Evolutionary conservation across 176 grass and related monocot species (phyloP).

Genomic region (Eragrostis curvula): DNA sequence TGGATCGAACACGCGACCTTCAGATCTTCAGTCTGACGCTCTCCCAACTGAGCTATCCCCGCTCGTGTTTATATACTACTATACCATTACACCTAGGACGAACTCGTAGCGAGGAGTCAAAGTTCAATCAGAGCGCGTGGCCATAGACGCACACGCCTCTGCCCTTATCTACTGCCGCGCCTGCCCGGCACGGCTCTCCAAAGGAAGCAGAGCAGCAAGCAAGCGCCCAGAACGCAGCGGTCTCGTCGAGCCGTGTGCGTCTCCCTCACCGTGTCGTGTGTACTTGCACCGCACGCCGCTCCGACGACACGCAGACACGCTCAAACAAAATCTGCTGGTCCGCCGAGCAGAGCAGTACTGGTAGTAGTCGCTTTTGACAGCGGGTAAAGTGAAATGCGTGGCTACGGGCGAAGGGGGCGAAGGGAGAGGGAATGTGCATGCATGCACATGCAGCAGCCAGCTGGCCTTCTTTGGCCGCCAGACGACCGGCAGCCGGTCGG

Average conservation of each 20-base stretch:
- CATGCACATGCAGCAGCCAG: not conserved
- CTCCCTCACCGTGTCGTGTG: not conserved
- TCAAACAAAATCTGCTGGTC: no score
- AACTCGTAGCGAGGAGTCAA: no score
- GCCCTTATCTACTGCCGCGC: not conserved
- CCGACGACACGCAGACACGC: not conserved
- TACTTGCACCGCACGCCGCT: not conserved
- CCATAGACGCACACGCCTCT: not conserved
- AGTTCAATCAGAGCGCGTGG: no score
- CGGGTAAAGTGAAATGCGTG: not conserved
- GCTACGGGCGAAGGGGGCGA: not conserved
- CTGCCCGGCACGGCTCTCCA: not conserved
- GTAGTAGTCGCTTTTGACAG: not conserved
- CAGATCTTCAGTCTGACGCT: constrained; percentile 98
- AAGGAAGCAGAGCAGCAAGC: not conserved
- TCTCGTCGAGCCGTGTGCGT: not conserved
- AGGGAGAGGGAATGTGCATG: not conserved
- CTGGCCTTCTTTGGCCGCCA: not conserved
- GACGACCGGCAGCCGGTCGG: not conserved
- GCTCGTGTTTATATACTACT: not conserved
- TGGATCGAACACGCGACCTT: constrained; percentile 98
- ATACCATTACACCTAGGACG: no score
- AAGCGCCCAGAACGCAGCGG: not conserved
- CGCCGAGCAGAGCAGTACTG: not conserved
- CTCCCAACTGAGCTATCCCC: constrained; percentile 97